phyloP scores from a whole-genome alignment of 306 rosid genomes.

The Fragaria iinumae region DNA sequence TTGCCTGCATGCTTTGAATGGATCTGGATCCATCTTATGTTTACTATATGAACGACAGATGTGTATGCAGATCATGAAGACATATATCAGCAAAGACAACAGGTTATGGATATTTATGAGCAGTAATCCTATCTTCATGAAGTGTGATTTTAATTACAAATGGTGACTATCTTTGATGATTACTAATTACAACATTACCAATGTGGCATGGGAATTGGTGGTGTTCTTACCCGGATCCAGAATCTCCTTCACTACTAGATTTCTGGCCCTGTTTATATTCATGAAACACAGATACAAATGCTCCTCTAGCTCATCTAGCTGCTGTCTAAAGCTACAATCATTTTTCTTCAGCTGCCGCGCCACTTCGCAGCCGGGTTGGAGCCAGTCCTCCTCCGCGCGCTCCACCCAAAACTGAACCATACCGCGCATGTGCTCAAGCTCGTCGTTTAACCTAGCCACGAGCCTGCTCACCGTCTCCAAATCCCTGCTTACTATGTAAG shows the following conservation, averaged over 20 bases:
- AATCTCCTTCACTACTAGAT: slow-evolving; percentile 57
- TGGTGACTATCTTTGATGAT: neutral
- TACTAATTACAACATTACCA: neutral
- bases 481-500: slow-evolving; percentile 61
- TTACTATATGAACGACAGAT: too few relatives aligned
- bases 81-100: neutral
- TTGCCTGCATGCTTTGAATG: neutral
- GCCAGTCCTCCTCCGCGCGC: slow-evolving; percentile 37
- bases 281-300: slow-evolving; percentile 79
- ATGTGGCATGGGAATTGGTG: neutral
- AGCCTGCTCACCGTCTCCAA: slow-evolving; percentile 59
- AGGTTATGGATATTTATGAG: neutral
- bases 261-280: slow-evolving; percentile 79
- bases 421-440: slow-evolving; percentile 53
- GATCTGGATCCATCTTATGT: neutral
- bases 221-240: slow-evolving; percentile 10
- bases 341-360: slow-evolving; percentile 47
- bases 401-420: slow-evolving; percentile 53
- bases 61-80: too few relatives aligned
- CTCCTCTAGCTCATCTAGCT: slow-evolving; percentile 79
- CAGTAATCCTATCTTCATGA: neutral
- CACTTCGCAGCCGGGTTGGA: slow-evolving; percentile 49
- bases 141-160: neutral
- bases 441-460: slow-evolving; percentile 56
- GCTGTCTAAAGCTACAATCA: slow-evolving; percentile 46